Percentiles rank a stretch among this genome's conserved stretches.
phyloP scores from a whole-genome alignment of 1,284 basidiomycete genomes.

The Inonotus obliquus region DNA sequence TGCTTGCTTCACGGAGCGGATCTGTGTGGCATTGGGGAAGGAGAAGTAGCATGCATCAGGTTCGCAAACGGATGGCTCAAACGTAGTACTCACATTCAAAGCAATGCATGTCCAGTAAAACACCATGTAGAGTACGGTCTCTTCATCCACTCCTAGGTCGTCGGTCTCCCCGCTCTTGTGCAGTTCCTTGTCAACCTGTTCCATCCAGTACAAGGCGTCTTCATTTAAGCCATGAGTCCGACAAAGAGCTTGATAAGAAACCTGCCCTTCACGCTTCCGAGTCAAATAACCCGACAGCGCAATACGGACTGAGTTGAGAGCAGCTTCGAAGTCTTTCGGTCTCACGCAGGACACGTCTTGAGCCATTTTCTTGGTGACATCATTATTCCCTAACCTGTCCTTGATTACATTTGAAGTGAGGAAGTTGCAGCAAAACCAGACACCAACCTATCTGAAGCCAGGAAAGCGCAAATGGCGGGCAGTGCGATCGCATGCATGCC shows the following conservation, averaged over 20 bases:
- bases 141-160: constrained; percentile 5
- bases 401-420: neutral
- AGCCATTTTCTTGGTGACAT: constrained; percentile 30
- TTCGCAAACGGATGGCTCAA: neutral
- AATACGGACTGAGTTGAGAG: constrained; percentile 27
- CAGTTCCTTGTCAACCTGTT: constrained; percentile 22
- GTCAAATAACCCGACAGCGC: constrained; percentile 19
- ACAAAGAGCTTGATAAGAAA: constrained; percentile 20
- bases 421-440: neutral
- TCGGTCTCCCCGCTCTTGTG: constrained; percentile 10
- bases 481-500: constrained; percentile 28
- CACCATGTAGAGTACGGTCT: constrained; percentile 10
- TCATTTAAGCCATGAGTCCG: constrained; percentile 16
- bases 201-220: constrained; percentile 23
- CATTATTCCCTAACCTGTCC: constrained; percentile 29
- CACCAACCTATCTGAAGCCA: constrained; percentile 32
- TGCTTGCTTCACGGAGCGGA: constrained; percentile 8
- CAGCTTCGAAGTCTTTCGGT: constrained; percentile 27
- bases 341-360: constrained; percentile 32
- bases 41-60: neutral
- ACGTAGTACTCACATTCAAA: constrained; percentile 12
- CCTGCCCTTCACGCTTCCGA: neutral
- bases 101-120: constrained; percentile 20
- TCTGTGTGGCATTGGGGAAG: neutral
- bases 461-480: constrained; percentile 34